phyloP scores from a whole-genome alignment of 2,329 filamentous ascomycete genomes.

The Alternaria infectoria region DNA sequence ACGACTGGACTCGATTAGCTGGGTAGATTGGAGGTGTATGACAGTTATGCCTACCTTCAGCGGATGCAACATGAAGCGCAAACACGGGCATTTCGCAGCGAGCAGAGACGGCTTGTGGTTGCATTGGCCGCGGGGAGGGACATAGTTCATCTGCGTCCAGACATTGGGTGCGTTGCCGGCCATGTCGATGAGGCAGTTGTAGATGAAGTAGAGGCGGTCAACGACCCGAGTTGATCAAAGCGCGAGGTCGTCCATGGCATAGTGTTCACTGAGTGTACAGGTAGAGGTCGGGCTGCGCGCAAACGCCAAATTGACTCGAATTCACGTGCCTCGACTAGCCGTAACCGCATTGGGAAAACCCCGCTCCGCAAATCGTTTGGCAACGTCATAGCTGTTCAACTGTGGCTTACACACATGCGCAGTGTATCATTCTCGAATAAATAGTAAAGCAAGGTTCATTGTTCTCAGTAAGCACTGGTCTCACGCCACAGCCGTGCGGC shows the following conservation, averaged over 20 bases:
- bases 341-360: background rate
- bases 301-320: conserved; percentile 28
- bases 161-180: conserved; percentile 47
- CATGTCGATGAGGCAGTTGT: conserved; percentile 10
- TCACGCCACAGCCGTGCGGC: background rate
- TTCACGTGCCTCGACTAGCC: conserved; percentile 24
- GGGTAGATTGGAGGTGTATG: too few relatives aligned
- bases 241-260: background rate
- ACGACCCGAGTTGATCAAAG: background rate
- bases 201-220: background rate
- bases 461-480: background rate
- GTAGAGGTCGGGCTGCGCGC: background rate
- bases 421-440: background rate
- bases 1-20: conserved; percentile 41
- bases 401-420: background rate
- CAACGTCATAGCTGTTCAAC: conserved; percentile 1
- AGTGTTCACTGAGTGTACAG: background rate
- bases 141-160: conserved; percentile 60
- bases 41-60: too few relatives aligned
- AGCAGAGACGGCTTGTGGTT: conserved; percentile 57
- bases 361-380: conserved; percentile 5
- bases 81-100: conserved; percentile 57
- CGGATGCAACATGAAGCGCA: conserved; percentile 64
- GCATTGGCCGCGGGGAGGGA: conserved; percentile 58
- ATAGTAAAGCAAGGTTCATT: background rate